phyloP scores from a whole-genome alignment of 129 eudicot species.

The Smallanthus sonchifolius region DNA sequence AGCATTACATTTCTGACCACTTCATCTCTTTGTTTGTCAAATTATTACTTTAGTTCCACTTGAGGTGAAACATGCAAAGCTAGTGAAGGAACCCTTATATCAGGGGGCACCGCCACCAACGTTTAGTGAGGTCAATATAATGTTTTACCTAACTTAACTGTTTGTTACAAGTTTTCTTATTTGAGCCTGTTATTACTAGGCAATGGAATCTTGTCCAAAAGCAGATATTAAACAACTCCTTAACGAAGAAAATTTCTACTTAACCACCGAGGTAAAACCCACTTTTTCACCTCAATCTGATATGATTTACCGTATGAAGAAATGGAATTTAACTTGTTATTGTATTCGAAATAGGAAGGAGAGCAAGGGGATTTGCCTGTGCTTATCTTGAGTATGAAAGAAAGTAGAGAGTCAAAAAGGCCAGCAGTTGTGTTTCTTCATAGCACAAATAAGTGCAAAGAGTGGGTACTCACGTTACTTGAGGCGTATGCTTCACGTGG shows the following conservation, averaged over 20 bases:
- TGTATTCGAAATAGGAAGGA: constrained; percentile 46
- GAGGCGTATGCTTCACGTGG: constrained; percentile 98
- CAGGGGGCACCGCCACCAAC: constrained; percentile 66
- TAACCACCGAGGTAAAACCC: constrained; percentile 72
- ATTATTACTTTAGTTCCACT: constrained; percentile 53
- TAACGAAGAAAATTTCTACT: constrained; percentile 74
- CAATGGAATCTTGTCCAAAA: constrained; percentile 89
- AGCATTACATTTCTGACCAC: not conserved
- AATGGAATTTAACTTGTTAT: not conserved
- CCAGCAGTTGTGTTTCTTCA: constrained; percentile 85
- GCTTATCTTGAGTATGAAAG: constrained; percentile 67
- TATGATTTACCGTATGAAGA: not conserved
- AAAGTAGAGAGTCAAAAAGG: constrained; percentile 42
- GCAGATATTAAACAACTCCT: constrained; percentile 59
- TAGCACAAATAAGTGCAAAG: constrained; percentile 89
- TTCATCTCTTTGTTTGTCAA: constrained; percentile 8
- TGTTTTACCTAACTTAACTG: not conserved
- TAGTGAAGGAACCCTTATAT: constrained; percentile 63
- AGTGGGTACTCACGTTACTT: constrained; percentile 88
- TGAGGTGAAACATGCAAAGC: constrained; percentile 51
- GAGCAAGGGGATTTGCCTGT: constrained; percentile 94
- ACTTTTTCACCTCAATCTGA: not conserved
- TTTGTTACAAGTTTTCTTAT: not conserved
- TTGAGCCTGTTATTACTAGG: constrained; percentile 30
- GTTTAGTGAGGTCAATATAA: constrained; percentile 54